Percentiles rank a stretch among this genome's conserved stretches.
Conservation (phyloP, 768 basidiomycete genomes). For the Suillus plorans region DNA sequence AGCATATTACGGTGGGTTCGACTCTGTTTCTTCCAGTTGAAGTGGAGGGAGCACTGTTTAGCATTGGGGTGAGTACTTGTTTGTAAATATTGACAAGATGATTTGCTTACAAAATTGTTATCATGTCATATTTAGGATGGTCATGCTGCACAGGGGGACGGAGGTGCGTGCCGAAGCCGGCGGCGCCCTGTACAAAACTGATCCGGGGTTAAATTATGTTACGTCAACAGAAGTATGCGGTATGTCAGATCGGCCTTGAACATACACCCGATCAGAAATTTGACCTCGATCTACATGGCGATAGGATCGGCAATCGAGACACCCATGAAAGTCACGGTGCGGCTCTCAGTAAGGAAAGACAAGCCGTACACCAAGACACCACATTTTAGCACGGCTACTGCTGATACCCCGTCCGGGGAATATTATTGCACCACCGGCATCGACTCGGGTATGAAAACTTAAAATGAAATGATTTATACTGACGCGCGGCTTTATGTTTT, state of each 20-base stretch:
- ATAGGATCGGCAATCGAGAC: conserved; percentile 65
- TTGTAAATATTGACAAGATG: neutral
- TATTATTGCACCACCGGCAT: conserved; percentile 62
- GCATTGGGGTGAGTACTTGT: conserved; percentile 49
- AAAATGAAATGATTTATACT: neutral
- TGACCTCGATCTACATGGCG: neutral
- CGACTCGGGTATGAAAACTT: conserved; percentile 36
- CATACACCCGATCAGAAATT: neutral
- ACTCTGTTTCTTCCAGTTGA: conserved; percentile 58
- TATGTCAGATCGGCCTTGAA: conserved; percentile 26
- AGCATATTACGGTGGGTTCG: conserved; percentile 53
- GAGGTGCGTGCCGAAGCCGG: conserved; percentile 41
- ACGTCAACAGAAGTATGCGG: conserved; percentile 54
- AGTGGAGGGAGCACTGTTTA: conserved; percentile 59
- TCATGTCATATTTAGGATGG: conserved; percentile 46
- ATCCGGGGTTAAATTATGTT: neutral
- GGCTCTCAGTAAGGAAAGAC: conserved; percentile 57
- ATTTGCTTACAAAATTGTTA: neutral
- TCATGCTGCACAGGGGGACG: conserved; percentile 67
- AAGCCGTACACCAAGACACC: conserved; percentile 58
- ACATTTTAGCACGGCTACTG: conserved; percentile 43
- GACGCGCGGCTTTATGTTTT: neutral
- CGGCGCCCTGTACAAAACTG: neutral
- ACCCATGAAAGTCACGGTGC: conserved; percentile 53
- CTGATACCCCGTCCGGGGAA: conserved; percentile 28